These are phyloP conservation scores for Eragrostis curvula DNA, from an alignment of 176 grass and related monocot species.

Conservation along the genomic window DNA sequence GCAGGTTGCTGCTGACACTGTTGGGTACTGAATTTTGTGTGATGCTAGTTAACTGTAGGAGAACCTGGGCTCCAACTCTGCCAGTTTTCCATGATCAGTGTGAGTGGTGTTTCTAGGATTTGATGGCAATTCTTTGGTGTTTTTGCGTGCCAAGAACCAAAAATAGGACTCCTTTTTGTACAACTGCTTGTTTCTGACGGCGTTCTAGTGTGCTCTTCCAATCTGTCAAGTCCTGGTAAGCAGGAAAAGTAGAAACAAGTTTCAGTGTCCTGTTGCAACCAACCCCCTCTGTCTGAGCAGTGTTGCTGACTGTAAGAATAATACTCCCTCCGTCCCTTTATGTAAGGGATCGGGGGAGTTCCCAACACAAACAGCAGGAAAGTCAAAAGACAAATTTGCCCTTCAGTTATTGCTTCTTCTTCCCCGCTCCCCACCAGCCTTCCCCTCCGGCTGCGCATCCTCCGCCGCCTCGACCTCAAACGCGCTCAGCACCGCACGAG, in stretches of 20 bases:
- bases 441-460: too few relatives aligned
- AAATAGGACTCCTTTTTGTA: not conserved
- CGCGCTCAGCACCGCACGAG: too few relatives aligned
- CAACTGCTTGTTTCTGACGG: too few relatives aligned
- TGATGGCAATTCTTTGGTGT: not conserved
- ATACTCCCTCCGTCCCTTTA: too few relatives aligned
- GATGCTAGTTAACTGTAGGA: slow-evolving; percentile 22
- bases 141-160: slow-evolving; percentile 7
- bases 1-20: too few relatives aligned
- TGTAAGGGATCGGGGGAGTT: too few relatives aligned
- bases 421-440: too few relatives aligned
- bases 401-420: too few relatives aligned
- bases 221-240: not conserved
- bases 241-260: not conserved
- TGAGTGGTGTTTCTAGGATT: slow-evolving; percentile 14
- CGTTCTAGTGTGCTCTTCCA: not conserved
- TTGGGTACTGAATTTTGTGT: slow-evolving; percentile 8
- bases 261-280: not conserved
- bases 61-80: not conserved
- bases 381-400: too few relatives aligned
- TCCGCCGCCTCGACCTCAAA: too few relatives aligned
- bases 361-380: too few relatives aligned
- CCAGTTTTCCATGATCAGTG: not conserved
- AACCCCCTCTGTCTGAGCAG: not conserved
- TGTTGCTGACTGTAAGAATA: too few relatives aligned